A percentile compares a stretch with the other conserved stretches of the same genome.
Evolutionary conservation across 164 flowering plant genomes (phyloP).

Genomic region (Cinnamomum chago): DNA sequence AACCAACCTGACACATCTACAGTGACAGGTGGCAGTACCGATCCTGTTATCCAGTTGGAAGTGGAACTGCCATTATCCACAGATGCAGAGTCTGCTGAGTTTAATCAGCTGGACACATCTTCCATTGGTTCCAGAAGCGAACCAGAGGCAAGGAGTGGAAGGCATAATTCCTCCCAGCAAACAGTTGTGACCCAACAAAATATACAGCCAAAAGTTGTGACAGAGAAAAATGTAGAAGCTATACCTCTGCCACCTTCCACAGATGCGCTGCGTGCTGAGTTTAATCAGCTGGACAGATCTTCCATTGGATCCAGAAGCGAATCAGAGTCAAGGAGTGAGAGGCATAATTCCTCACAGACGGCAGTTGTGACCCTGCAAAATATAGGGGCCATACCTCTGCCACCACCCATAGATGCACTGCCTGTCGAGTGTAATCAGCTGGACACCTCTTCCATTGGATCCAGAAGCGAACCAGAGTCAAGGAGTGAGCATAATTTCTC

Average conservation of each 20-base stretch:
- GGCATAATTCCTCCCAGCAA: not conserved
- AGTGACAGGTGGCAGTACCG: not conserved
- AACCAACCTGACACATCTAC: slow-evolving; percentile 9
- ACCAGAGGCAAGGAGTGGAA: not conserved
- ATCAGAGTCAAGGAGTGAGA: not conserved
- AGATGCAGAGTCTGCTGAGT: not conserved
- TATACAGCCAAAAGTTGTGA: not conserved
- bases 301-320: not conserved
- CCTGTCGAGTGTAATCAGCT: not conserved
- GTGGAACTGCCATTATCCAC: not conserved
- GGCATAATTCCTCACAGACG: not conserved
- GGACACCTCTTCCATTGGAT: not conserved
- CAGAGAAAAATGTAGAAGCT: slow-evolving; percentile 5
- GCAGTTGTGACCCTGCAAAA: slow-evolving; percentile 1
- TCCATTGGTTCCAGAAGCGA: not conserved
- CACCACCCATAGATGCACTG: not conserved
- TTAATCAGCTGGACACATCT: not conserved
- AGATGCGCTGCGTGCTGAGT: not conserved
- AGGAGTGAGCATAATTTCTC: not conserved
- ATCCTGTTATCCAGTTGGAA: not conserved
- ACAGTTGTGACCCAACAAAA: slow-evolving; percentile 3
- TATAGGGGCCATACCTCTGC: slow-evolving; percentile 2
- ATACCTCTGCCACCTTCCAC: not conserved
- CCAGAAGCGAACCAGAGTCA: not conserved
- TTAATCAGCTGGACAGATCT: not conserved